Conservation (phyloP, 1,284 basidiomycete species). For the Trichosporon coremiiforme region DNA sequence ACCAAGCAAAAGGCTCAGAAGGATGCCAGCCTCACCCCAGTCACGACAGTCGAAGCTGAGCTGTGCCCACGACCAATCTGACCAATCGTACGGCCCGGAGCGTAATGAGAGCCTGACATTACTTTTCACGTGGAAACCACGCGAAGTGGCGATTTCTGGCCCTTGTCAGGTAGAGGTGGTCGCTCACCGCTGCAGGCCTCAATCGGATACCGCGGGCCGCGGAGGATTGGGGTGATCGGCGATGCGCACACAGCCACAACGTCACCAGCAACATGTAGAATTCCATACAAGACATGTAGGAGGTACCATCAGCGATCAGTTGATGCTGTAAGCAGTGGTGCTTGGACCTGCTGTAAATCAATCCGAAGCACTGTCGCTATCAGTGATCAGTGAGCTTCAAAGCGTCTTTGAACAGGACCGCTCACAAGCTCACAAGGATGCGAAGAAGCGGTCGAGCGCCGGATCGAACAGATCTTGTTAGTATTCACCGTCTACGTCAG, state of each 20-base stretch:
- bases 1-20: constrained; percentile 14
- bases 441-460: neutral
- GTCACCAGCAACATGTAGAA: too few relatives aligned
- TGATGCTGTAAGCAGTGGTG: too few relatives aligned
- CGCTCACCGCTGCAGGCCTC: neutral
- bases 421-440: neutral
- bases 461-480: neutral
- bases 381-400: too few relatives aligned
- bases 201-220: too few relatives aligned
- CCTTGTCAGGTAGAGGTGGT: neutral
- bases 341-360: too few relatives aligned
- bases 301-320: too few relatives aligned
- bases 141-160: neutral
- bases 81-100: neutral
- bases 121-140: neutral
- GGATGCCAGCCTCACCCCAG: neutral
- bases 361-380: neutral
- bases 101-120: neutral
- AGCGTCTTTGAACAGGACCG: too few relatives aligned
- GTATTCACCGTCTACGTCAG: neutral
- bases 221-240: neutral
- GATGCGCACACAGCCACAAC: too few relatives aligned
- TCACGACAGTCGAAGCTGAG: neutral
- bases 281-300: too few relatives aligned
- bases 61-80: neutral